phyloP scores from a whole-genome alignment of 2,329 filamentous ascomycete species.

The Sarocladium kiliense region DNA sequence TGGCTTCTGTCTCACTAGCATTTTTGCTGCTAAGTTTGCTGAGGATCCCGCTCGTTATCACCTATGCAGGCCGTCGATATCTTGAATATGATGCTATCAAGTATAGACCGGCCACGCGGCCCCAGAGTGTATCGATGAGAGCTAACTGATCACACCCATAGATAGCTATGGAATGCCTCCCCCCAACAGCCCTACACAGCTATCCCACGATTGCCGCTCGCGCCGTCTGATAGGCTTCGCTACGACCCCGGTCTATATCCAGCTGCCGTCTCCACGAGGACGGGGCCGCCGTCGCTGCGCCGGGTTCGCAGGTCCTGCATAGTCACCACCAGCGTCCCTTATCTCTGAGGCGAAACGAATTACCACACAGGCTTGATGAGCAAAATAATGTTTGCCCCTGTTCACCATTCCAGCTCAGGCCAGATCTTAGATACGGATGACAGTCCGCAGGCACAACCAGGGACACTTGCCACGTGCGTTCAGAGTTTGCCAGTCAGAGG shows the following conservation, averaged over 20 bases:
- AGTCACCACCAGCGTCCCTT: too few species aligned
- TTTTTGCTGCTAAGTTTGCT: too few species aligned
- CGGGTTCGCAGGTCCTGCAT: background rate
- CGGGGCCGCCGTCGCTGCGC: background rate
- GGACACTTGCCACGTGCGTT: background rate
- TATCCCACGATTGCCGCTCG: conserved; percentile 4
- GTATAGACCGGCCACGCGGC: too few species aligned
- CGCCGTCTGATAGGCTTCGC: conserved; percentile 2
- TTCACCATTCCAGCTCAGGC: background rate
- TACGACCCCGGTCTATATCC: background rate
- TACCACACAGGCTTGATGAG: too few species aligned
- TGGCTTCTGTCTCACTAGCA: too few species aligned
- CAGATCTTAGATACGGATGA: background rate
- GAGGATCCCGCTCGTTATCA: too few species aligned
- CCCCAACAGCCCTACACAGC: background rate
- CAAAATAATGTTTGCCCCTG: too few species aligned
- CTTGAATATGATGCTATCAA: too few species aligned
- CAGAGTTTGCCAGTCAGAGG: background rate
- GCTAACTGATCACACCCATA: background rate
- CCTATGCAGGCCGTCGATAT: too few species aligned
- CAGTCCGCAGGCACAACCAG: background rate
- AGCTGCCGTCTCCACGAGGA: background rate
- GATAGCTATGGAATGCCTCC: background rate
- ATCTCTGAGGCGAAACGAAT: too few species aligned
- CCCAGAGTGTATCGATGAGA: too few species aligned